phyloP scores from a whole-genome alignment of 2,329 filamentous ascomycete species.

The Monosporascus sp. region DNA sequence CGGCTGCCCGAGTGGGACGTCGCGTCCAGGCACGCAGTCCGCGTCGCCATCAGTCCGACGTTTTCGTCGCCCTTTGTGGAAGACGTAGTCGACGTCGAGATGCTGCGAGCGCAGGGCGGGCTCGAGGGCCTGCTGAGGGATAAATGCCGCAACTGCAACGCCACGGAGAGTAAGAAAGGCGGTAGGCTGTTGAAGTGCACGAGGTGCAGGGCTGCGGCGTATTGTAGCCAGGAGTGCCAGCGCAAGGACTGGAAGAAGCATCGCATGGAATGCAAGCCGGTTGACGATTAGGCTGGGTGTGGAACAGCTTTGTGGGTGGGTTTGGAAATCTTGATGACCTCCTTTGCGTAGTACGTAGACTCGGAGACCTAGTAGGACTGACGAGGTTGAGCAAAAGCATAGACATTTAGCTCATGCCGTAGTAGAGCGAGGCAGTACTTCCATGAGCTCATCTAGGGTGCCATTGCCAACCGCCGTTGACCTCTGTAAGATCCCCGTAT shows the following conservation, averaged over 20 bases:
- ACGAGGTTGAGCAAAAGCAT: too few relatives aligned
- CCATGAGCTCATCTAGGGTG: too few relatives aligned
- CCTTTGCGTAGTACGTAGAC: neutral
- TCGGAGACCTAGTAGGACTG: too few relatives aligned
- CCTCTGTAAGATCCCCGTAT: too few relatives aligned
- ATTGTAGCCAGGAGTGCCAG: constrained; percentile 50
- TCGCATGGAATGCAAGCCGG: constrained; percentile 32
- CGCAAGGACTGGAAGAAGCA: constrained; percentile 50
- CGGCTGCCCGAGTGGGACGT: constrained; percentile 38
- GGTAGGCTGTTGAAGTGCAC: constrained; percentile 37
- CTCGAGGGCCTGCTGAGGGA: constrained; percentile 10
- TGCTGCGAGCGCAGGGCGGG: neutral
- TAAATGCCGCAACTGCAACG: constrained; percentile 34
- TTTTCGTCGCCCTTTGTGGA: constrained; percentile 43
- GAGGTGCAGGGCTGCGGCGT: constrained; percentile 39
- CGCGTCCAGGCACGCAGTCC: constrained; percentile 39
- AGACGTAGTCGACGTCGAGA: constrained; percentile 26
- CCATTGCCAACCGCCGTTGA: too few relatives aligned
- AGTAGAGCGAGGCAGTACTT: too few relatives aligned
- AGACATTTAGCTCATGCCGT: too few relatives aligned
- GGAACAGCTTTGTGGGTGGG: neutral
- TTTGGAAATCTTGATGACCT: neutral
- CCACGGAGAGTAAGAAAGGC: constrained; percentile 22
- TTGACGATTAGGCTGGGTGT: neutral
- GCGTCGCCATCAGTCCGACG: constrained; percentile 52